Evolutionary conservation across 2,329 filamentous ascomycete genomes (phyloP), one percentile per base, ranked within the genome.

Genomic region (Talaromyces funiculosus): DNA sequence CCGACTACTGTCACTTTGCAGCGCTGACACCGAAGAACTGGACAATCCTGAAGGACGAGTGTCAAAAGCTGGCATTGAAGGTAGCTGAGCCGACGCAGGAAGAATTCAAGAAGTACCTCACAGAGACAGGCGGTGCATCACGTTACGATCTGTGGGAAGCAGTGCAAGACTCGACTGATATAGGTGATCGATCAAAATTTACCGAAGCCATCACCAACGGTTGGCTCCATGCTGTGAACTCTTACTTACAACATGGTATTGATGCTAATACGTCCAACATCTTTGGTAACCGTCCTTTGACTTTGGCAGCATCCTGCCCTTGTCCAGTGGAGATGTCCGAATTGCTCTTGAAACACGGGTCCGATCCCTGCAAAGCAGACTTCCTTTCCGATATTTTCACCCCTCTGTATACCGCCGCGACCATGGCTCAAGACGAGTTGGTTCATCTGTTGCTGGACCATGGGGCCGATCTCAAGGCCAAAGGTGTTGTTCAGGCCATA

Each of bases 1-100:
- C 20, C 10, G 35, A 42, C 16, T 38, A 58, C 40, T 61, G 60
- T 18, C 45, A 29, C 33, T 61, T 40, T 42, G 60, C 60, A 18
- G 29, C 47, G 2, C 16, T 33, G 10, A 53, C 54, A 18, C 10
- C 29, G 12, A 42, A 24, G 14, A 51, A 53, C 35, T 61, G 60
- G 60, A 3, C 2, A 9, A 35, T 45, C 10, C 31, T 61, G 16
- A 20, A 16, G n/a, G 5, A 26, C 3, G 40, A 29, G 14, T 61
- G 60, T 24, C 60, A 56, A n/a, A 9, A 18, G 14, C 29, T 37
- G 14, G 60, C 56, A 2, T 33, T 62, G 38, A 45, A 31, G 31
- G 31, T 40, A 45, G 60, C 56, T 14, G 35, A 53, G 49, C 58
- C 58, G 31, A 60, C 49, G 4, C 24, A 26, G 8, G 49, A 55